These are phyloP conservation scores for Daldinia eschscholtzii DNA, from an alignment of 2,329 filamentous ascomycete genomes.

Conservation along the genomic window DNA sequence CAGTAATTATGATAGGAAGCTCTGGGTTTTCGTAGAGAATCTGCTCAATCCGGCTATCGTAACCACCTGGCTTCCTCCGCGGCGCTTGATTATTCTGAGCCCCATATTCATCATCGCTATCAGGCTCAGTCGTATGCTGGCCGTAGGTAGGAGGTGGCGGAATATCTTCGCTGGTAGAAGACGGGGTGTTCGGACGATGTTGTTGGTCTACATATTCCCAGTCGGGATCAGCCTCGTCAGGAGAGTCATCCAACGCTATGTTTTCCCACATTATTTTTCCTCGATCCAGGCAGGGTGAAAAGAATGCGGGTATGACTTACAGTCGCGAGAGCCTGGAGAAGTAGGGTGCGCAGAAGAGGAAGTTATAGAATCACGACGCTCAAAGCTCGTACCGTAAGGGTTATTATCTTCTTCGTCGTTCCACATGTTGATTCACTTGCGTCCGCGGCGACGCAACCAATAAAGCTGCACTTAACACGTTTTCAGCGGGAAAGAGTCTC, in stretches of 20 bases:
- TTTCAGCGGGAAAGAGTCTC: conserved; percentile 16
- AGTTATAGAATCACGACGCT: conserved; percentile 83
- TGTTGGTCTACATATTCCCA: conserved; percentile 61
- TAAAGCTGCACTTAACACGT: conserved; percentile 28
- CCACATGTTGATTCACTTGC: conserved; percentile 77
- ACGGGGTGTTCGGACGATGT: conserved; percentile 72
- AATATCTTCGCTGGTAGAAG: conserved; percentile 76
- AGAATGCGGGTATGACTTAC: conserved; percentile 60
- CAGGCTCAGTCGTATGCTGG: conserved; percentile 56
- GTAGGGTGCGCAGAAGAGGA: conserved; percentile 75
- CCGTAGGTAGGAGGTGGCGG: conserved; percentile 54
- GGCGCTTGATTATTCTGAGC: conserved; percentile 59
- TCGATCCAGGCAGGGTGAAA: conserved; percentile 33
- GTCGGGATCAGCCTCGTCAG: conserved; percentile 58
- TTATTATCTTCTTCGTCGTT: conserved; percentile 97
- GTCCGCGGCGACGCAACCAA: conserved; percentile 20
- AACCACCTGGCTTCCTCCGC: conserved; percentile 83
- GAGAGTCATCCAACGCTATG: conserved; percentile 54
- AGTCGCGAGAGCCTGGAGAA: conserved; percentile 69
- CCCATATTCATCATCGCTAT: conserved; percentile 64
- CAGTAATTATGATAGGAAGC: conserved; percentile 89
- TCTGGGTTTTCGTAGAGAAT: conserved; percentile 96
- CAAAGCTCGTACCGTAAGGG: conserved; percentile 91
- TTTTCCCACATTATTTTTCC: conserved; percentile 55
- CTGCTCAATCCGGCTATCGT: conserved; percentile 96